Conservation (phyloP, 2,329 filamentous ascomycete genomes). For the Talaromyces sp. region DNA sequence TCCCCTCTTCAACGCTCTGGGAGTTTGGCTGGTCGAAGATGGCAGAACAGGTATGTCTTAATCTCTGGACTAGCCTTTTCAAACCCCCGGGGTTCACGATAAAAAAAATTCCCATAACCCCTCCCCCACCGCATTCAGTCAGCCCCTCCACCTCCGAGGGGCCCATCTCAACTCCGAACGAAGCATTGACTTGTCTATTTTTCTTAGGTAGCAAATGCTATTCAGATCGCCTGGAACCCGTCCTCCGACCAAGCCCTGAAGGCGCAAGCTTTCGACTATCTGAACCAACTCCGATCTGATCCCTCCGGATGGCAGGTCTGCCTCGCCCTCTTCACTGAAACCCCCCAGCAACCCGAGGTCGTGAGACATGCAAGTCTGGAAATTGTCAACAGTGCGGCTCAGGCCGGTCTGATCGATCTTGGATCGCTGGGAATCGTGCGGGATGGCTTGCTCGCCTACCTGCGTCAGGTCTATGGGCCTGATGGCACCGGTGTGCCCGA, state of each 20-base stretch:
- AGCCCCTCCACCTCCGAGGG: conserved; percentile 19
- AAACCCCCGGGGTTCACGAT: neutral
- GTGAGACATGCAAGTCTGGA: conserved; percentile 89
- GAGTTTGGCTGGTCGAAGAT: conserved; percentile 45
- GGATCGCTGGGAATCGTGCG: conserved; percentile 75
- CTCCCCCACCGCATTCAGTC: conserved; percentile 18
- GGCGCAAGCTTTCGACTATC: conserved; percentile 67
- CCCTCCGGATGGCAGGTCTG: conserved; percentile 89
- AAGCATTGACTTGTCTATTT: conserved; percentile 21
- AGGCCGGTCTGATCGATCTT: conserved; percentile 73
- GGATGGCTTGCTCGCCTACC: conserved; percentile 78
- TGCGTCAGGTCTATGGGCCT: conserved; percentile 72
- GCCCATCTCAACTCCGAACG: neutral
- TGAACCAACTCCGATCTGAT: conserved; percentile 76
- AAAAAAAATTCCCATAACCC: conserved; percentile 14
- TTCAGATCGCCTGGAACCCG: conserved; percentile 89
- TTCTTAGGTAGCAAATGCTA: conserved; percentile 83
- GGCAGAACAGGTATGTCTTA: conserved; percentile 47
- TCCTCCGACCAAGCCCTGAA: conserved; percentile 74
- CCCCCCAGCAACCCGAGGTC: conserved; percentile 75
- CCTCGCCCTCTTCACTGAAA: conserved; percentile 79
- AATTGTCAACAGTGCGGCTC: conserved; percentile 88
- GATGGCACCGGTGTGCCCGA: conserved; percentile 62
- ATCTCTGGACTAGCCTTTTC: conserved; percentile 1
- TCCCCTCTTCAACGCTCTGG: conserved; percentile 25